Conservation (phyloP, 352 stramenopile species). For the Globisporangium polare region DNA sequence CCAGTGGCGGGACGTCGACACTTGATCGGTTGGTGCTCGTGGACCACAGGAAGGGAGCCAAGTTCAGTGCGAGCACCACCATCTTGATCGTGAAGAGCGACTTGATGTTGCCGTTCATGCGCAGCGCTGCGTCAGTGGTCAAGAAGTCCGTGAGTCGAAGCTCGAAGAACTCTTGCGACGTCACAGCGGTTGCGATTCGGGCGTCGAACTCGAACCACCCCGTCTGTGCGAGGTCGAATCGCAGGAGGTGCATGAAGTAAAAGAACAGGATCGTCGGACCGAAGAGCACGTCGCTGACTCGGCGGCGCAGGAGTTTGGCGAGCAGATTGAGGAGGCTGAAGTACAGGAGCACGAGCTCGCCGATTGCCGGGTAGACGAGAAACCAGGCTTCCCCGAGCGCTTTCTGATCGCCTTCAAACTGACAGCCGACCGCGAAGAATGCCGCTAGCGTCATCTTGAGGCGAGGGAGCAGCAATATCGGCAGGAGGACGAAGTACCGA, state of each 20-base stretch:
- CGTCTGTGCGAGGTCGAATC: slow-evolving; percentile 10
- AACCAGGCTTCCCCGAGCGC: slow-evolving; percentile 26
- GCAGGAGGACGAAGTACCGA: not conserved
- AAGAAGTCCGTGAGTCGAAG: slow-evolving; percentile 17
- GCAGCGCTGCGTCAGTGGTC: slow-evolving; percentile 9
- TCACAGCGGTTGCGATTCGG: slow-evolving; percentile 14
- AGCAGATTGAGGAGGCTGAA: slow-evolving; percentile 40
- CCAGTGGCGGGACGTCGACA: not conserved
- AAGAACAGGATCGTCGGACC: slow-evolving; percentile 32
- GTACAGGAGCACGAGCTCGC: slow-evolving; percentile 26
- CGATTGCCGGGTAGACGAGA: slow-evolving; percentile 39
- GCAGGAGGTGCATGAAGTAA: slow-evolving; percentile 30
- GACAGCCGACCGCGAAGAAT: slow-evolving; percentile 21
- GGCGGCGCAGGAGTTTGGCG: slow-evolving; percentile 28
- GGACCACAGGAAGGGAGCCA: slow-evolving; percentile 6
- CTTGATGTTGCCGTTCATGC: slow-evolving; percentile 18
- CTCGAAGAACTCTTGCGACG: slow-evolving; percentile 5
- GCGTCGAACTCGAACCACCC: slow-evolving; percentile 18
- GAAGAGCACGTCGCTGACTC: slow-evolving; percentile 38
- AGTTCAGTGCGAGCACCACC: slow-evolving; percentile 11
- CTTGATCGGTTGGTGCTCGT: not conserved
- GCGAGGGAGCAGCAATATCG: not conserved
- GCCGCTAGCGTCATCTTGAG: slow-evolving; percentile 15
- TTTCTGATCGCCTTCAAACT: slow-evolving; percentile 22
- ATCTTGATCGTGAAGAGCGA: slow-evolving; percentile 20